phyloP scores from a whole-genome alignment of 768 basidiomycete species.

The Rhodotorula graminis region DNA sequence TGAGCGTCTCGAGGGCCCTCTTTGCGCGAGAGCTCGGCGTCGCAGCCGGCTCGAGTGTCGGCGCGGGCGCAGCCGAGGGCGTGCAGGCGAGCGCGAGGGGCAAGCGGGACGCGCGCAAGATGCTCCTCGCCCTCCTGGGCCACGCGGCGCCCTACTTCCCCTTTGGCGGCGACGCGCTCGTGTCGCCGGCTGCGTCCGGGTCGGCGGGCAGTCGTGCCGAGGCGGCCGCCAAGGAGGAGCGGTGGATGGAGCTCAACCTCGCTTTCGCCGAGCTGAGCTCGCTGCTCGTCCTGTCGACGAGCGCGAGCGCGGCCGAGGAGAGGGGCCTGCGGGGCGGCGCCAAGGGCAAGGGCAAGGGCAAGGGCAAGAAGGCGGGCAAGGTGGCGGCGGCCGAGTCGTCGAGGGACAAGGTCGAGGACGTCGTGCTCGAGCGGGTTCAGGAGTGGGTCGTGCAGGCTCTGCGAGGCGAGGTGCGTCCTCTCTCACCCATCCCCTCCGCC shows the following conservation, averaged over 20 bases:
- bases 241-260: constrained; percentile 66
- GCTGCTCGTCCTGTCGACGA: constrained; percentile 50
- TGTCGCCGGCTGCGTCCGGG: neutral
- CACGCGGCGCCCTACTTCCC: constrained; percentile 84
- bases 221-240: constrained; percentile 51
- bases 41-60: neutral
- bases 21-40: constrained; percentile 56
- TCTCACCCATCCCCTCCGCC: neutral
- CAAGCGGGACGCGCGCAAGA: constrained; percentile 1
- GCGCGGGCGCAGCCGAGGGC: neutral
- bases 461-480: constrained; percentile 26
- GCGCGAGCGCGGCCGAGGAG: neutral
- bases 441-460: constrained; percentile 35
- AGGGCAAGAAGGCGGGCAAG: neutral
- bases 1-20: constrained; percentile 58
- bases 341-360: neutral
- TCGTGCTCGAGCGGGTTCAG: constrained; percentile 26
- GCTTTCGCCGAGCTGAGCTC: constrained; percentile 73
- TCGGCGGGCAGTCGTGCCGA: neutral
- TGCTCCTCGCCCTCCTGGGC: constrained; percentile 52
- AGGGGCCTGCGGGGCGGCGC: neutral
- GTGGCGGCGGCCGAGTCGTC: neutral
- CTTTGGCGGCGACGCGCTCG: constrained; percentile 53
- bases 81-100: constrained; percentile 4
- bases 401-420: constrained; percentile 2